These are phyloP conservation scores for Fusarium mangiferae DNA, from an alignment of 2,329 filamentous ascomycete genomes.

Conservation along the genomic window DNA sequence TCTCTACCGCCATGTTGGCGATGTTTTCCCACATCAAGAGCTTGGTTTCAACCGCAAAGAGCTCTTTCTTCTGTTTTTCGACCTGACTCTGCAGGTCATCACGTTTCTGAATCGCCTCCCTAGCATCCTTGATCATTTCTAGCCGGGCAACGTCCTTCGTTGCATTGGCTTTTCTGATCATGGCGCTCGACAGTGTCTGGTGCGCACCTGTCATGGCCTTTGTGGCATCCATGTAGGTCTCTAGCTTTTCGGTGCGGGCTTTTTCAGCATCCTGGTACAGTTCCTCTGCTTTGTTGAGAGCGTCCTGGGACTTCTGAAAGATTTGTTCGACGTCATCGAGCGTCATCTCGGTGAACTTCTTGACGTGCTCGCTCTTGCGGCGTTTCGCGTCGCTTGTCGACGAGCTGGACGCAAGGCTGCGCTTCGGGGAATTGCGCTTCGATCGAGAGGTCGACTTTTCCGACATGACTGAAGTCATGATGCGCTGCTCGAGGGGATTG, in stretches of 20 bases:
- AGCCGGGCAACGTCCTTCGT: fast-evolving
- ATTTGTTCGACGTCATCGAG: background rate
- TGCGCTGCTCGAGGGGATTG: fast-evolving
- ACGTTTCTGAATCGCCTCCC: fast-evolving
- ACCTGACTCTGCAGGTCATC: fast-evolving
- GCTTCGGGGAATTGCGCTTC: background rate
- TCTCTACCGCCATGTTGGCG: background rate
- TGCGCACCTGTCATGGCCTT: background rate
- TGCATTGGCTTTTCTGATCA: fast-evolving
- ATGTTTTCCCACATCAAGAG: background rate
- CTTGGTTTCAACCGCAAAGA: background rate
- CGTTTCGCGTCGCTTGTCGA: background rate
- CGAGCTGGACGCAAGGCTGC: background rate
- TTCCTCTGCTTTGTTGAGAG: background rate
- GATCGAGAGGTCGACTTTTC: background rate
- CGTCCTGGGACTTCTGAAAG: background rate
- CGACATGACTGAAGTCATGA: background rate
- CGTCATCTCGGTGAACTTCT: background rate
- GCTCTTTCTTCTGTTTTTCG: background rate
- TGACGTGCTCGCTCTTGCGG: background rate
- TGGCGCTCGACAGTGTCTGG: fast-evolving
- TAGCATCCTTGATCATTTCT: fast-evolving
- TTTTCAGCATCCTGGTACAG: background rate
- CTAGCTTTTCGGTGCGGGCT: background rate
- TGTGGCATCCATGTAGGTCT: background rate